A percentile compares a stretch with the other conserved stretches of the same genome.
These are phyloP conservation scores for Beauveria scarabaeidicola DNA, from an alignment of 2,329 filamentous ascomycete species.

Conservation along the genomic window DNA sequence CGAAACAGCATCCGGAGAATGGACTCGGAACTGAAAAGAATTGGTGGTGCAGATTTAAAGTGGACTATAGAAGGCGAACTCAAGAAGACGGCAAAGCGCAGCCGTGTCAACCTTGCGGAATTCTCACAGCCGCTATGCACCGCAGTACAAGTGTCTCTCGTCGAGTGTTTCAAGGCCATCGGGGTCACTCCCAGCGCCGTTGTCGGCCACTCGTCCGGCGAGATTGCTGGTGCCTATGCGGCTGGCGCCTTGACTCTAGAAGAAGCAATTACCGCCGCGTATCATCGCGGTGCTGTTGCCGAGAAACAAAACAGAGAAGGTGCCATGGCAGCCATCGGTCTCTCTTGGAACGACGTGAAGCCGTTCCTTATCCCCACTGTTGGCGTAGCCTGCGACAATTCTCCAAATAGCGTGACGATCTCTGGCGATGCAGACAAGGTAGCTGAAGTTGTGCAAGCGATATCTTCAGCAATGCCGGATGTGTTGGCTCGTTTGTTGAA, in stretches of 20 bases:
- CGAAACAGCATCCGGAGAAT: slow-evolving; percentile 10
- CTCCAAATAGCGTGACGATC: slow-evolving; percentile 24
- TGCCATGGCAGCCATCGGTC: slow-evolving; percentile 22
- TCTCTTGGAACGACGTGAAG: slow-evolving; percentile 12
- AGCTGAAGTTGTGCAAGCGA: slow-evolving; percentile 13
- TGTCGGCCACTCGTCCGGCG: slow-evolving; percentile 28
- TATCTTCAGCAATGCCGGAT: slow-evolving; percentile 7
- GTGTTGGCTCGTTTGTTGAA: slow-evolving; percentile 16
- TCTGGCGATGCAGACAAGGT: slow-evolving; percentile 22
- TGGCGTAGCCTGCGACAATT: slow-evolving; percentile 27
- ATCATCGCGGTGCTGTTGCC: slow-evolving; percentile 21
- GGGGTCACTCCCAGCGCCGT: slow-evolving; percentile 20
- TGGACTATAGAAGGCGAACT: slow-evolving; percentile 13
- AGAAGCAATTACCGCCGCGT: slow-evolving; percentile 22
- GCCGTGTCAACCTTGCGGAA: slow-evolving; percentile 7
- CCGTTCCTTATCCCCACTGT: slow-evolving; percentile 10
- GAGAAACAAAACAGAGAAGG: slow-evolving; percentile 12
- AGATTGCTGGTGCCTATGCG: slow-evolving; percentile 29
- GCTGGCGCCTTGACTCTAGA: slow-evolving; percentile 12
- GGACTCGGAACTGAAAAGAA: slow-evolving; percentile 3
- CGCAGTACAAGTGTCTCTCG: slow-evolving; percentile 30
- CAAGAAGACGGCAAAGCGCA: not conserved
- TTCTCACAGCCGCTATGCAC: slow-evolving; percentile 29
- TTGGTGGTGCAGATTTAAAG: not conserved
- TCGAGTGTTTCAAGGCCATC: slow-evolving; percentile 23